Conservation (phyloP, 139 green algal species). For the Nannochloris sp. region DNA sequence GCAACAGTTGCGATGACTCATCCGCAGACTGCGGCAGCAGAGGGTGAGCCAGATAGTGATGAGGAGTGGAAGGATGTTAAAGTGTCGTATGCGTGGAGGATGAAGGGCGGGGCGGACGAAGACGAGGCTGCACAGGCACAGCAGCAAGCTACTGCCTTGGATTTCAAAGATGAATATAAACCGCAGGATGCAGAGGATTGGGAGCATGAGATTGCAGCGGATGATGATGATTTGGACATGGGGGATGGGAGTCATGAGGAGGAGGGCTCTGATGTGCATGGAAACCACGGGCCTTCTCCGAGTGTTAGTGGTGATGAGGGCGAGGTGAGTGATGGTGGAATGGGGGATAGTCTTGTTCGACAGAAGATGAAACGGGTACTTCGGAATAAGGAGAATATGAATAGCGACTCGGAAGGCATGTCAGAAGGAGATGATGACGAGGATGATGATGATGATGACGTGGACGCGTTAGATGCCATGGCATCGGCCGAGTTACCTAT, state of each 20-base stretch:
- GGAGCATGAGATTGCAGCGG: conserved; percentile 28
- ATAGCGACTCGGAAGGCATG: not conserved
- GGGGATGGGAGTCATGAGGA: conserved; percentile 19
- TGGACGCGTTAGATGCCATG: conserved; percentile 6
- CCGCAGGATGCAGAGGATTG: conserved; percentile 25
- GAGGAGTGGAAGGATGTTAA: conserved; percentile 31
- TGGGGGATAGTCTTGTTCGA: not conserved
- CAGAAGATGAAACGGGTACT: not conserved
- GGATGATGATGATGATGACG: conserved; percentile 15
- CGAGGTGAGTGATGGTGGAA: not conserved
- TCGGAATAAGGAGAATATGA: not conserved
- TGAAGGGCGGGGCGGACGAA: not conserved
- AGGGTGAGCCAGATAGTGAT: conserved; percentile 23
- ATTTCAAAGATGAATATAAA: conserved; percentile 6
- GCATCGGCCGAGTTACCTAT: conserved; percentile 6
- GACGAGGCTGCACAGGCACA: not conserved
- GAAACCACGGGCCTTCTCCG: not conserved
- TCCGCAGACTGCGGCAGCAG: conserved; percentile 2
- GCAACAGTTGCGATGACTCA: not conserved
- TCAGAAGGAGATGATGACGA: conserved; percentile 22
- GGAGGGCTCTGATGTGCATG: not conserved
- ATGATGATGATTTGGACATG: conserved; percentile 34
- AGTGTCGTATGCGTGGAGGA: conserved; percentile 5
- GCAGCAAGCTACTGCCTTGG: not conserved
- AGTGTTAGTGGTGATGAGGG: conserved; percentile 8